Evolutionary conservation across 352 stramenopile species (phyloP), one percentile per base, ranked within the genome.

Genomic region (Phytophthora pseudosyringae): DNA sequence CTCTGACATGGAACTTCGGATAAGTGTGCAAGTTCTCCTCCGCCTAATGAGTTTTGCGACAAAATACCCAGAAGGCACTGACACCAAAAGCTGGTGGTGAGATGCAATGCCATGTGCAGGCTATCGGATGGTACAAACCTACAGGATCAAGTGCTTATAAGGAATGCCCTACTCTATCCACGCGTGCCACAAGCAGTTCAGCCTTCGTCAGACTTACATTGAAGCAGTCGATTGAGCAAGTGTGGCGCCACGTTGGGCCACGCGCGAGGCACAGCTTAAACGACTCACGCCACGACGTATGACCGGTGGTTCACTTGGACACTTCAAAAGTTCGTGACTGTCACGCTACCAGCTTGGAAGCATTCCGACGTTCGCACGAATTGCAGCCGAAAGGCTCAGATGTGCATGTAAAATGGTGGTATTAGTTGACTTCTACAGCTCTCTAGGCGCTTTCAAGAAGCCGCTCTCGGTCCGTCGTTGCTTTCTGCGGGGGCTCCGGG

Each of bases 401-500:
- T 43, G 7, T 18, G 11, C 7, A 21, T 15, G 5, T 21, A 15
- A 21, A 21, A 15, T 21, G 16, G 39, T 45, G 7, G 39, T 49
- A 33, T 35, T 49, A 8, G 1, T 49, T 45, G 9, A 3, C 5
- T 40, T 40, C 32, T 59, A 26, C n/a, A 50, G 33, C 28, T 8
- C 3, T 59, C 47, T 65, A 59, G 8, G 18, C 46, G n/a, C 35
- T 70, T 48, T 65, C 54, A 21, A 60, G n/a, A 10, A 48, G 25
- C 18, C 31, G 35, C 32, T 55, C 32, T 32, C 52, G 32, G 13
- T 63, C 46, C 9, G 53, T 15, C 3, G 46, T 50, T 15, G 26
- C 1, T 26, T 70, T 70, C 12, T 65, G 54, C 10, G 55, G 46
- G 54, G 44, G 46, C 16, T 65, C 62, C 29, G 67, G 68, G 45